These are phyloP conservation scores for Penicillium silybi DNA, from an alignment of 495 filamentous ascomycete genomes.

Conservation along the genomic window DNA sequence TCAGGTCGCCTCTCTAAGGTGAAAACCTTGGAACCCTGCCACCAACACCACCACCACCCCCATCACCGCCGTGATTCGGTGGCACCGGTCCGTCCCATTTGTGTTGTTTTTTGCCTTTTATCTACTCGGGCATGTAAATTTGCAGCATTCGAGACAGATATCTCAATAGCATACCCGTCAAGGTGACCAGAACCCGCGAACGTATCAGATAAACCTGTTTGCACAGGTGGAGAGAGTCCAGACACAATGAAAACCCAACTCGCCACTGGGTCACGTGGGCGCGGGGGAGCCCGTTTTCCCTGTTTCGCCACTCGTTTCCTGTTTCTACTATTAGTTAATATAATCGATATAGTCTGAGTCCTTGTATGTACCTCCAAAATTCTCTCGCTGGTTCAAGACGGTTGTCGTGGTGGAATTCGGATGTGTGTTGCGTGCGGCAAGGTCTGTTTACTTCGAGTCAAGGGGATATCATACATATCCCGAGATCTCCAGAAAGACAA, in stretches of 20 bases:
- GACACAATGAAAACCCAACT: neutral
- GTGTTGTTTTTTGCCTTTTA: neutral
- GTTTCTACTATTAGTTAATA: no score
- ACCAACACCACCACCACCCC: neutral
- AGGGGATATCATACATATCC: neutral
- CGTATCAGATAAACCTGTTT: slow-evolving; percentile 11
- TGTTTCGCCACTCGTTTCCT: neutral
- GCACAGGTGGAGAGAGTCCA: slow-evolving; percentile 9
- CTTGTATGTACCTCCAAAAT: no score
- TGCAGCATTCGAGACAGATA: no score
- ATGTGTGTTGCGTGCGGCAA: no score
- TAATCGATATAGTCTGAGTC: no score
- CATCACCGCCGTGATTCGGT: neutral
- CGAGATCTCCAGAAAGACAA: neutral
- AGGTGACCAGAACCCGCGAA: neutral
- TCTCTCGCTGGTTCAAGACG: no score
- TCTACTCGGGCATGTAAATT: no score
- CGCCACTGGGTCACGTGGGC: slow-evolving; percentile 7
- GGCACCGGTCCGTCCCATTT: neutral
- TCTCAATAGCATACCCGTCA: neutral
- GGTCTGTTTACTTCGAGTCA: neutral
- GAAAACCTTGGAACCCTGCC: slow-evolving; percentile 5
- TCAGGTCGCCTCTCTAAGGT: neutral
- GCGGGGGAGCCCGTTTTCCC: neutral
- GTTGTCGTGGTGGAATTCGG: no score